Conservation (phyloP, 148 eudicot species). For the Rhododendron ovatum region DNA sequence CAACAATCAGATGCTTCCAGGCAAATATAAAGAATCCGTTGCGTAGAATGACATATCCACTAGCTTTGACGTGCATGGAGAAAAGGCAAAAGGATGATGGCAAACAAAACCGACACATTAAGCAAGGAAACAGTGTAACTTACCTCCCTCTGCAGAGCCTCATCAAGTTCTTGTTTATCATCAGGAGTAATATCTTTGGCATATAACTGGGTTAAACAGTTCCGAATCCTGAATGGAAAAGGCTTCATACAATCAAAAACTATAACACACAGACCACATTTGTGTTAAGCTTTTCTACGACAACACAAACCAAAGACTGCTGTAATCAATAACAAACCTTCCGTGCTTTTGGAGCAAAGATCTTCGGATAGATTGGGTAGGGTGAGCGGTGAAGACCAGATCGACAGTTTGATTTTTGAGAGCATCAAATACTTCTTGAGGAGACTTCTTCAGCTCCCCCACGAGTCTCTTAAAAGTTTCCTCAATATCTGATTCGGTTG, state of each 20-base stretch:
- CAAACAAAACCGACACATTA: neutral
- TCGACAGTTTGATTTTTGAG: conserved; percentile 92
- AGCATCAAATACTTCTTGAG: conserved; percentile 89
- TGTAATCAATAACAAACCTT: conserved; percentile 41
- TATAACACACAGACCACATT: neutral
- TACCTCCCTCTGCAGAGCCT: conserved; percentile 96
- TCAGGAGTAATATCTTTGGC: conserved; percentile 91
- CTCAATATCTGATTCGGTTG: conserved; percentile 92
- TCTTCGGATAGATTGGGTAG: conserved; percentile 89
- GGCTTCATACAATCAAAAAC: neutral
- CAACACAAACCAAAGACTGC: neutral
- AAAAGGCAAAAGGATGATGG: neutral
- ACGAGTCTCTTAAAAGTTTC: conserved; percentile 91
- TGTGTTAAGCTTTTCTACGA: neutral
- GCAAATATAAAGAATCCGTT: neutral
- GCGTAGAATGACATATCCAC: neutral
- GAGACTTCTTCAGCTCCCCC: conserved; percentile 72
- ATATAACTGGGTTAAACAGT: conserved; percentile 80
- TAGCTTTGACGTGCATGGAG: neutral
- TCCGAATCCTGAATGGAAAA: conserved; percentile 50
- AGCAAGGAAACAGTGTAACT: conserved; percentile 6
- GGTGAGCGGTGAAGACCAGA: conserved; percentile 93
- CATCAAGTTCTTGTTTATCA: conserved; percentile 96
- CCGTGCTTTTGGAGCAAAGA: conserved; percentile 98
- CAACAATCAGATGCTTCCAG: neutral